Conservation (phyloP, 768 basidiomycete species). For the Amanita jacksonii region DNA sequence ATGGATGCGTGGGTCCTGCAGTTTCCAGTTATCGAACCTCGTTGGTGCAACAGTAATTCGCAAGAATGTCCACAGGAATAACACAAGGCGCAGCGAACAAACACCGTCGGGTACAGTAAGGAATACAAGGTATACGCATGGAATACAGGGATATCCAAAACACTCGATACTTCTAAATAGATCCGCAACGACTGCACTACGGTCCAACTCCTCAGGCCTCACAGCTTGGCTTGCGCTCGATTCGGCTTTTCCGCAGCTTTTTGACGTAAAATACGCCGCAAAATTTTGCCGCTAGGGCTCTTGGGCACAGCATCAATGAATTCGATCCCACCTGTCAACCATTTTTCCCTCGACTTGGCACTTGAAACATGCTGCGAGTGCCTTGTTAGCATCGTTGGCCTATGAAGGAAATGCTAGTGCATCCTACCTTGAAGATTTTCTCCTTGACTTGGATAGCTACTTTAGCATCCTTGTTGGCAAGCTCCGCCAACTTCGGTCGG, state of each 20-base stretch:
- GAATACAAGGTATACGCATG: too few species aligned
- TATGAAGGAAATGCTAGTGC: neutral
- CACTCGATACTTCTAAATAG: too few species aligned
- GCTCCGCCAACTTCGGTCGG: neutral
- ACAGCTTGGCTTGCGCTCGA: neutral
- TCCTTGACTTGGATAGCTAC: neutral
- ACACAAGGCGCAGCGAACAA: too few species aligned
- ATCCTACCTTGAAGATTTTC: neutral
- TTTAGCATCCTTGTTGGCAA: neutral
- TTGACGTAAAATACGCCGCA: constrained; percentile 25
- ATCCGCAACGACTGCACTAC: too few species aligned
- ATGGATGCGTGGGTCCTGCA: too few species aligned
- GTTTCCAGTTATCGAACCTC: too few species aligned
- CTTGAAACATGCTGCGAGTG: constrained; percentile 24
- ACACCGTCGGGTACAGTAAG: too few species aligned
- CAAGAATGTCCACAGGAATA: too few species aligned
- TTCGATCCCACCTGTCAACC: constrained; percentile 33
- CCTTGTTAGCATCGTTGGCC: neutral
- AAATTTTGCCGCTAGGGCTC: constrained; percentile 36
- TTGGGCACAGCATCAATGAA: constrained; percentile 36
- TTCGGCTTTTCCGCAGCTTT: constrained; percentile 3
- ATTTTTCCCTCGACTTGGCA: constrained; percentile 33
- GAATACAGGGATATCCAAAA: too few species aligned
- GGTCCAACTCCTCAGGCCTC: too few species aligned
- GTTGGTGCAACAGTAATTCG: too few species aligned